phyloP scores from a whole-genome alignment of 2,329 filamentous ascomycete species.

The Thelonectria blattea region DNA sequence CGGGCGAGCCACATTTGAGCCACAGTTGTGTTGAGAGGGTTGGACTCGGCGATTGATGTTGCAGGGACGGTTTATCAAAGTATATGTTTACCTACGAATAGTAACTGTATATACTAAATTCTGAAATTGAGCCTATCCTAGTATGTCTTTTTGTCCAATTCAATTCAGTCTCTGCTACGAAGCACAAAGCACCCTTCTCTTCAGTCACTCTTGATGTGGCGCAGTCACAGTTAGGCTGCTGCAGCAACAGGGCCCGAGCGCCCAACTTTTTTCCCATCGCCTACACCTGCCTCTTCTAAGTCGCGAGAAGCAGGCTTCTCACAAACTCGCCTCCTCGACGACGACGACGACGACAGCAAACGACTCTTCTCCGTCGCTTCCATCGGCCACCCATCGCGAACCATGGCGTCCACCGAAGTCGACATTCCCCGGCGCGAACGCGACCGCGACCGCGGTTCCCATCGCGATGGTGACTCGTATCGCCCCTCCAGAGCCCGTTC shows the following conservation, averaged over 20 bases:
- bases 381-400: slow-evolving; percentile 9
- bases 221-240: slow-evolving; percentile 10
- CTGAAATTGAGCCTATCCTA: too few relatives aligned
- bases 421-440: slow-evolving; percentile 49
- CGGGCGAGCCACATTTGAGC: slow-evolving; percentile 18
- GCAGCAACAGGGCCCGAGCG: slow-evolving; percentile 31
- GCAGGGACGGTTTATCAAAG: too few relatives aligned
- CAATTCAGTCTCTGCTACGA: too few relatives aligned
- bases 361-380: slow-evolving; percentile 12
- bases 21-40: slow-evolving; percentile 6
- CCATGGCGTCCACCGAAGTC: slow-evolving; percentile 55
- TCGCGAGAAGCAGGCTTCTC: slow-evolving; percentile 18
- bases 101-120: too few relatives aligned
- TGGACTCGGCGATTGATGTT: too few relatives aligned
- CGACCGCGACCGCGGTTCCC: slow-evolving; percentile 39
- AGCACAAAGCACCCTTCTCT: too few relatives aligned
- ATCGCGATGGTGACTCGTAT: slow-evolving; percentile 59
- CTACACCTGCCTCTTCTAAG: slow-evolving; percentile 14
- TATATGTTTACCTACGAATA: too few relatives aligned
- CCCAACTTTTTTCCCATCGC: slow-evolving; percentile 32
- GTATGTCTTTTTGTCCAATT: too few relatives aligned
- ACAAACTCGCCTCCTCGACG: slow-evolving; percentile 17
- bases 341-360: slow-evolving; percentile 1
- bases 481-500: slow-evolving; percentile 47
- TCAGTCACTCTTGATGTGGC: background rate